Percentiles rank a stretch among this genome's conserved stretches.
phyloP scores from a whole-genome alignment of 768 basidiomycete species.

The Boletus sp. region DNA sequence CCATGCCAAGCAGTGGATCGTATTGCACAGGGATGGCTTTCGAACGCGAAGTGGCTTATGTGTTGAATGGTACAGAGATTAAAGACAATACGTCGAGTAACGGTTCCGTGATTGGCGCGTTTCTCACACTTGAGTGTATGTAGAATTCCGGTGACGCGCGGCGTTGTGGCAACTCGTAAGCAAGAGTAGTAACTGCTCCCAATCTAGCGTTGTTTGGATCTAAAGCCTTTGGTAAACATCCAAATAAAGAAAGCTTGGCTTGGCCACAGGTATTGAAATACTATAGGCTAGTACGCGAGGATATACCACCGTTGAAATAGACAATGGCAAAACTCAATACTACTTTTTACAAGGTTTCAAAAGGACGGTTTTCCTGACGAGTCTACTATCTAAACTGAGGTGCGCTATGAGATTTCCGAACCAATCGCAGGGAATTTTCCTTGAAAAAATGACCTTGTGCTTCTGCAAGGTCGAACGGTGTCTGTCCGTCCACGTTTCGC shows the following conservation, averaged over 20 bases:
- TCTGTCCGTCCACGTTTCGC: too few species aligned
- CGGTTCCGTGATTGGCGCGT: background rate
- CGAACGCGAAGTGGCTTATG: background rate
- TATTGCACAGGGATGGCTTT: background rate
- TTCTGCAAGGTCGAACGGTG: too few species aligned
- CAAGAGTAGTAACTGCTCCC: background rate
- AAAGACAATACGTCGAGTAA: background rate
- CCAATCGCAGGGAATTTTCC: too few species aligned
- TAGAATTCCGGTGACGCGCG: background rate
- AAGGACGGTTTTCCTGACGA: too few species aligned
- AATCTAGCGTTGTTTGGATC: slow-evolving; percentile 27
- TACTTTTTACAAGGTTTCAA: too few species aligned
- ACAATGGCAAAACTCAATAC: too few species aligned
- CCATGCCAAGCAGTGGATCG: slow-evolving; percentile 14
- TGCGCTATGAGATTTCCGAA: too few species aligned
- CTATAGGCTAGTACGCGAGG: too few species aligned
- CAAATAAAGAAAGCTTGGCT: slow-evolving; percentile 6
- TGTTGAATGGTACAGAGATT: background rate
- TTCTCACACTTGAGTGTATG: background rate
- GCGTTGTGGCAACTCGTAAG: slow-evolving; percentile 2
- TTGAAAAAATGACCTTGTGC: too few species aligned
- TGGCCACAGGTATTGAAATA: too few species aligned
- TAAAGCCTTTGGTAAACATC: slow-evolving; percentile 26
- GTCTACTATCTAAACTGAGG: too few species aligned
- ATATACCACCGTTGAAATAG: too few species aligned